Conservation (phyloP, 2,329 filamentous ascomycete genomes). For the Lachnellula subtilissima region DNA sequence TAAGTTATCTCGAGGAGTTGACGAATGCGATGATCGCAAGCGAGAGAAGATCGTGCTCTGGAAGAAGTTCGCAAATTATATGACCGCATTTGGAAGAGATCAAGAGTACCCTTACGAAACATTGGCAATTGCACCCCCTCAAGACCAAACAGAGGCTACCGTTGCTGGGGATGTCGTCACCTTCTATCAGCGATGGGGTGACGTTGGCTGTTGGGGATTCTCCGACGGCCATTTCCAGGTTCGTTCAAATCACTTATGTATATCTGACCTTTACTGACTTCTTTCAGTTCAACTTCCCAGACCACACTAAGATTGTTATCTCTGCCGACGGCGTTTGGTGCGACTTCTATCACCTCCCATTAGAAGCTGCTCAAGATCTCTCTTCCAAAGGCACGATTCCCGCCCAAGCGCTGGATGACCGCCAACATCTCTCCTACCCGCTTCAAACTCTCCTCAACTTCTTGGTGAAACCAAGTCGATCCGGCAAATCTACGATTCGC, state of each 20-base stretch:
- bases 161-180: constrained; percentile 57
- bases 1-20: constrained; percentile 58
- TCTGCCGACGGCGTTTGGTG: constrained; percentile 70
- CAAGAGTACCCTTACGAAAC: constrained; percentile 49
- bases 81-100: constrained; percentile 69
- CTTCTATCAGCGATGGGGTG: constrained; percentile 77
- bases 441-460: constrained; percentile 71
- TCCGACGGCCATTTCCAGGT: constrained; percentile 74
- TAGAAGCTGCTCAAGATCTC: constrained; percentile 64
- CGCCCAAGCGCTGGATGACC: constrained; percentile 64
- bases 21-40: constrained; percentile 62
- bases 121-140: constrained; percentile 25
- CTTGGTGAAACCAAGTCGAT: constrained; percentile 41
- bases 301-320: constrained; percentile 80
- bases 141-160: constrained; percentile 33
- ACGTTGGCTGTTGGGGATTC: constrained; percentile 78
- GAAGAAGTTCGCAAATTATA: constrained; percentile 72
- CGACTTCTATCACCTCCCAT: constrained; percentile 71
- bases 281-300: constrained; percentile 74
- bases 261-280: constrained; percentile 13
- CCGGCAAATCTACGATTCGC: constrained; percentile 45
- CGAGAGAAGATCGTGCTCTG: constrained; percentile 61
- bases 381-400: constrained; percentile 61
- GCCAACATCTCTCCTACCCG: constrained; percentile 67
- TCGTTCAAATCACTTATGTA: constrained; percentile 21